phyloP scores from a whole-genome alignment of 2,329 filamentous ascomycete species.

The Neofusicoccum laricinum region DNA sequence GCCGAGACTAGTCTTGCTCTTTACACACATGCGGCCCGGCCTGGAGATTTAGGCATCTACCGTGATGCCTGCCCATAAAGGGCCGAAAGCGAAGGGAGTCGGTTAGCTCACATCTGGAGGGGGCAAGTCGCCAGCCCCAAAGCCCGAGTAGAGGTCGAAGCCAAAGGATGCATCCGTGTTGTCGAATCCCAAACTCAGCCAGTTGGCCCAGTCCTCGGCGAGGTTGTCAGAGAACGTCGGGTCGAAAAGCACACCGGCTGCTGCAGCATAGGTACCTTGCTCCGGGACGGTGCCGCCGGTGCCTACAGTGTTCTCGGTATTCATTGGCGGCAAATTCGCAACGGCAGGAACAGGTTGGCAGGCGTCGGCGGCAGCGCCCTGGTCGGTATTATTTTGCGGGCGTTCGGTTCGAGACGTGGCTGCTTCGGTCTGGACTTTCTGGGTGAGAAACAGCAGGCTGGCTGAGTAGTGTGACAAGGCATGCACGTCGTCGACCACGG shows the following conservation, averaged over 20 bases:
- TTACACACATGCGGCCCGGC: too few species aligned
- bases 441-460: not conserved
- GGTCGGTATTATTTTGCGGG: not conserved
- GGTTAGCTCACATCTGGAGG: not conserved
- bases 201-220: not conserved
- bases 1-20: not conserved
- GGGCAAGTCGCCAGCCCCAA: not conserved
- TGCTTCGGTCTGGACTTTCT: not conserved
- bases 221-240: not conserved
- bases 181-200: not conserved
- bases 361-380: not conserved
- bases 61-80: too few species aligned
- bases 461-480: not conserved
- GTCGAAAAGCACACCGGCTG: not conserved
- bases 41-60: too few species aligned
- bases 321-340: slow-evolving; percentile 1
- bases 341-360: not conserved
- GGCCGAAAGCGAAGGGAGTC: too few species aligned
- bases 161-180: not conserved
- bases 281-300: not conserved
- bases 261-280: not conserved
- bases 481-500: not conserved
- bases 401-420: not conserved
- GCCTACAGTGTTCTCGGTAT: not conserved
- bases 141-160: not conserved